Conservation (phyloP, 495 filamentous ascomycete genomes). For the Aspergillus homomorphus region DNA sequence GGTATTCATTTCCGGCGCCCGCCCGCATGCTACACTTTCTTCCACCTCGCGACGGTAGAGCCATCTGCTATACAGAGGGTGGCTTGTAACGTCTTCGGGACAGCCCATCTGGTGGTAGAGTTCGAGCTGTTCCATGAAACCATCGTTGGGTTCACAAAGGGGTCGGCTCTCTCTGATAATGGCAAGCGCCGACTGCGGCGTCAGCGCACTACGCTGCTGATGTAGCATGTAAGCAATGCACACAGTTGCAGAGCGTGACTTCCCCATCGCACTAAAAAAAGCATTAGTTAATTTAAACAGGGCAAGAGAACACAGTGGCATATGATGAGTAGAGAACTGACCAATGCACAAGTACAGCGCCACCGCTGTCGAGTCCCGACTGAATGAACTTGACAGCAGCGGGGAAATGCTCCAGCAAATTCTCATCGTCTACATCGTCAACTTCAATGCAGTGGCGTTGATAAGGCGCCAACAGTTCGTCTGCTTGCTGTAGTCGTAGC, state of each 20-base stretch:
- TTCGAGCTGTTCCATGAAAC: conserved; percentile 83
- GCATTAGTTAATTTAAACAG: background rate
- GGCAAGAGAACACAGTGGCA: background rate
- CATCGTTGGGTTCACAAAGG: conserved; percentile 79
- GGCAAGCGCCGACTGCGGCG: conserved; percentile 56
- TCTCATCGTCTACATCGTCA: conserved; percentile 83
- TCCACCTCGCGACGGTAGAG: conserved; percentile 76
- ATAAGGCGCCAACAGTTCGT: conserved; percentile 42
- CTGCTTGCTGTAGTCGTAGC: conserved; percentile 55
- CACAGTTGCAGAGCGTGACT: conserved; percentile 83
- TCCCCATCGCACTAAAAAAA: conserved; percentile 83
- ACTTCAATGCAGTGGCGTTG: conserved; percentile 76
- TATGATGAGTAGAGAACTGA: conserved; percentile 34
- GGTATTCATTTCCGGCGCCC: conserved; percentile 66
- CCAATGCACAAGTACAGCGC: conserved; percentile 73
- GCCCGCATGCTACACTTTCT: conserved; percentile 64
- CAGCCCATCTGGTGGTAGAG: conserved; percentile 84
- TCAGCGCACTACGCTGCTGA: conserved; percentile 48
- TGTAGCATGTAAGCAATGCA: conserved; percentile 84
- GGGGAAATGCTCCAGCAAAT: conserved; percentile 78
- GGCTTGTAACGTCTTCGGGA: conserved; percentile 62
- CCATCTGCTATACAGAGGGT: conserved; percentile 85
- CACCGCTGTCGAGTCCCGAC: conserved; percentile 63
- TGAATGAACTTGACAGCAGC: conserved; percentile 78
- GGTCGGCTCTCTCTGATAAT: conserved; percentile 63